Evolutionary conservation across 2,329 filamentous ascomycete species (phyloP).

Genomic region (Fusarium palustre): DNA sequence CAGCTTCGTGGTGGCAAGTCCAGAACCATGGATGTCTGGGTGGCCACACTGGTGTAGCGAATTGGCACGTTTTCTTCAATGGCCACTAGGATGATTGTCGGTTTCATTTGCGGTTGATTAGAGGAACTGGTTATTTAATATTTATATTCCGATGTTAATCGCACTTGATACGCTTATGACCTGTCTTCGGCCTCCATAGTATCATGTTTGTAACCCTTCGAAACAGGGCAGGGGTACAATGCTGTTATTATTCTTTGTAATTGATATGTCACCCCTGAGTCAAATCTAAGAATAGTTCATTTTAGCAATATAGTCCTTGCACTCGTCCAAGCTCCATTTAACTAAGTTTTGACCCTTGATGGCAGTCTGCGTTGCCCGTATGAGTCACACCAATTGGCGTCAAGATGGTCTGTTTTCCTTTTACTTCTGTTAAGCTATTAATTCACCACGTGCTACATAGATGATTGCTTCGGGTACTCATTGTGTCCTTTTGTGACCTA

Average conservation of each 20-base stretch:
- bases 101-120: too few relatives aligned
- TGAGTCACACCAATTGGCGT: not conserved
- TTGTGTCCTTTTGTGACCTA: too few relatives aligned
- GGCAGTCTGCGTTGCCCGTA: not conserved
- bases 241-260: not conserved
- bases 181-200: too few relatives aligned
- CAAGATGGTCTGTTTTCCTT: not conserved
- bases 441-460: fast-evolving
- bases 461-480: not conserved
- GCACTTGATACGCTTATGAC: too few relatives aligned
- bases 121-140: too few relatives aligned
- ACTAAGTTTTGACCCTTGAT: not conserved
- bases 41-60: not conserved
- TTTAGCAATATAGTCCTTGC: not conserved
- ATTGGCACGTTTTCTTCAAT: too few relatives aligned
- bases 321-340: not conserved
- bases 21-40: constrained; percentile 26
- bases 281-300: not conserved
- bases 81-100: too few relatives aligned
- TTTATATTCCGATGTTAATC: too few relatives aligned
- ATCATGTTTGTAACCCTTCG: too few relatives aligned
- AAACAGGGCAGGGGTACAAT: not conserved
- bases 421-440: fast-evolving
- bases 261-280: not conserved
- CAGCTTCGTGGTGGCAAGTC: not conserved